Percentiles rank a stretch among this genome's conserved stretches.
Conservation (phyloP, 2,329 filamentous ascomycete species). For the Nannizzia gypsea region DNA sequence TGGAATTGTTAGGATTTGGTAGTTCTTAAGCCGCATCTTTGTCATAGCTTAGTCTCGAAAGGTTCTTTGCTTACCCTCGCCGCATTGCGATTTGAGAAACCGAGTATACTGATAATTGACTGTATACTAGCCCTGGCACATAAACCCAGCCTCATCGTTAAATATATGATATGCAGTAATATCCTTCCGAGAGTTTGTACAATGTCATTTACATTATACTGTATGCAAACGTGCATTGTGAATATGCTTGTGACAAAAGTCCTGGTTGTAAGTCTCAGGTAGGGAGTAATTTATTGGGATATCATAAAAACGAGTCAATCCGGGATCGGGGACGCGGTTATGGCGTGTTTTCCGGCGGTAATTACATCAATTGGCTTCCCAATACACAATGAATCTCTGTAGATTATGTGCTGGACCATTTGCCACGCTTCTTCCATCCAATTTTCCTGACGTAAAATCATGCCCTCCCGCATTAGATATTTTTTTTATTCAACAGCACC, state of each 20-base stretch:
- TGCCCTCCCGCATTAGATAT: neutral
- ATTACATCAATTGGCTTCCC: conserved; percentile 4
- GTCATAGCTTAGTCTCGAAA: neutral
- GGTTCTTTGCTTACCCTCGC: neutral
- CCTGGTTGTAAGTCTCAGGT: neutral
- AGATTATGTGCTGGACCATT: neutral
- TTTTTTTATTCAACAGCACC: neutral
- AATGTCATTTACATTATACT: neutral
- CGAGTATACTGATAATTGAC: too few species aligned
- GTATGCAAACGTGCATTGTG: neutral
- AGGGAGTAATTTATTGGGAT: conserved; percentile 2
- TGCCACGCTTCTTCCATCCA: neutral
- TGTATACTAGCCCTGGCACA: too few species aligned
- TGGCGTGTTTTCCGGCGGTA: neutral
- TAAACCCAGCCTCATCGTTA: too few species aligned
- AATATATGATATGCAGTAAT: neutral
- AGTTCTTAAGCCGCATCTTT: neutral
- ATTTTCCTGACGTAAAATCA: neutral
- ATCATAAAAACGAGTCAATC: conserved; percentile 2
- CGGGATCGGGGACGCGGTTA: neutral
- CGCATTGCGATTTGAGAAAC: neutral
- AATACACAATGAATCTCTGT: neutral
- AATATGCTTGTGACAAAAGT: neutral
- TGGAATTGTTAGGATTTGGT: neutral
- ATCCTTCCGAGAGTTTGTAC: neutral